Evolutionary conservation across 345 rosid species (phyloP).

Genomic region (Lepidium aucheri): DNA sequence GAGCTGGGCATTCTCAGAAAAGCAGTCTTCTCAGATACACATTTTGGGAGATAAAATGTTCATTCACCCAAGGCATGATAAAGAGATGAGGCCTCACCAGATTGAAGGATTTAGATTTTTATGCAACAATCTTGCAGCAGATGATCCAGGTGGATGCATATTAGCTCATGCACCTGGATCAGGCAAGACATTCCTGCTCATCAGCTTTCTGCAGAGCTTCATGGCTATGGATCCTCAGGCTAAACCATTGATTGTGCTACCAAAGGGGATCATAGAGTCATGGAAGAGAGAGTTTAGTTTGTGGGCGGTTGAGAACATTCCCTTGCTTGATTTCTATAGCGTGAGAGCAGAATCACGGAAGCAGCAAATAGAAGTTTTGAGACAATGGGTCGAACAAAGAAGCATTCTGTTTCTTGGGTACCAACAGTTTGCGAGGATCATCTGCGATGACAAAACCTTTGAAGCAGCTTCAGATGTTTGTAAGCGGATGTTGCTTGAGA

Average conservation of each 20-base stretch:
- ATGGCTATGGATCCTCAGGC: conserved; percentile 74
- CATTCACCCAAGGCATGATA: conserved; percentile 83
- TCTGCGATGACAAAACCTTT: conserved; percentile 44
- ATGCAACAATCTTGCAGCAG: conserved; percentile 54
- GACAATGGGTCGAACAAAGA: conserved; percentile 56
- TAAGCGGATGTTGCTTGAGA: conserved; percentile 56
- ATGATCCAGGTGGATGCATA: conserved; percentile 86
- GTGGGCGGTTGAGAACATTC: conserved; percentile 78
- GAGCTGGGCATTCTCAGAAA: conserved; percentile 23
- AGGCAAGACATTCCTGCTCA: conserved; percentile 87
- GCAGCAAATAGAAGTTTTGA: conserved; percentile 63
- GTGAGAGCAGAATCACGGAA: conserved; percentile 58
- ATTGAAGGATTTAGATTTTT: conserved; percentile 77
- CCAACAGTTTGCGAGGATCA: conserved; percentile 69
- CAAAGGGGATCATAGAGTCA: conserved; percentile 71
- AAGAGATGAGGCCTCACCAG: conserved; percentile 87
- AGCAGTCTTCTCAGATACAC: conserved; percentile 31
- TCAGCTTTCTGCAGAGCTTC: conserved; percentile 87
- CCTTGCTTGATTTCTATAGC: conserved; percentile 62
- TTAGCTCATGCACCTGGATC: conserved; percentile 98
- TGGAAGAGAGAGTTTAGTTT: conserved; percentile 82
- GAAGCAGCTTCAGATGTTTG: conserved; percentile 29
- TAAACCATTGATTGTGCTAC: conserved; percentile 73
- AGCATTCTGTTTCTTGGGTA: conserved; percentile 85
- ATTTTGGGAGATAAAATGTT: conserved; percentile 46